Percentiles rank a stretch among this genome's conserved stretches.
phyloP scores from a whole-genome alignment of 352 stramenopile species.

The Globisporangium solare region DNA sequence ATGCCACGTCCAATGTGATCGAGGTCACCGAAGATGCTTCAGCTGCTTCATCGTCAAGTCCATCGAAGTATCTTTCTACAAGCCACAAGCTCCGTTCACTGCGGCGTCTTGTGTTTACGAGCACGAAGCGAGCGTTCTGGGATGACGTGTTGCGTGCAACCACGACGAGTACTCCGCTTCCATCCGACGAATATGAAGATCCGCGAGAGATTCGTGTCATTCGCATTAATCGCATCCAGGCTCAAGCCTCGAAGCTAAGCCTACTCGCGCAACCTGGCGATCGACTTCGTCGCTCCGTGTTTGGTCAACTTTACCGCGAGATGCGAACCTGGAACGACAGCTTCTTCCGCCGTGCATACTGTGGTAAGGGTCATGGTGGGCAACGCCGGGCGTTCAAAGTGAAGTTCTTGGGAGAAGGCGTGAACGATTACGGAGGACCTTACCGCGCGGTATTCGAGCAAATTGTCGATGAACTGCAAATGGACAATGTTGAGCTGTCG shows the following conservation, averaged over 20 bases:
- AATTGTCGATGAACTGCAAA: slow-evolving; percentile 93
- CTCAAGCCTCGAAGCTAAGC: slow-evolving; percentile 84
- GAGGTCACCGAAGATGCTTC: slow-evolving; percentile 30
- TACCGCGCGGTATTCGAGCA: slow-evolving; percentile 98
- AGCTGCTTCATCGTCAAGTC: not conserved
- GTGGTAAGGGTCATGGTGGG: slow-evolving; percentile 95
- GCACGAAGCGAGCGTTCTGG: slow-evolving; percentile 93
- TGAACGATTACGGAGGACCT: slow-evolving; percentile 98
- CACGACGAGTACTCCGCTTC: slow-evolving; percentile 94
- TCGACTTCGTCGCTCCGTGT: slow-evolving; percentile 91
- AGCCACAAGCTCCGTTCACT: slow-evolving; percentile 71
- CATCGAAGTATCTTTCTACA: slow-evolving; percentile 40
- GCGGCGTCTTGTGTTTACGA: slow-evolving; percentile 85
- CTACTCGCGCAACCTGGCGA: slow-evolving; percentile 84
- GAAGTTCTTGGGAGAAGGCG: slow-evolving; percentile 98
- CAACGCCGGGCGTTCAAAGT: slow-evolving; percentile 99
- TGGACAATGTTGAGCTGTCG: slow-evolving; percentile 83
- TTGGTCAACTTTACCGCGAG: slow-evolving; percentile 97
- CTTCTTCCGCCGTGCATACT: slow-evolving; percentile 94
- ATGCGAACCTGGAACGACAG: slow-evolving; percentile 93
- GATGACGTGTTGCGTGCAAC: slow-evolving; percentile 92
- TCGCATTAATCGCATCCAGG: slow-evolving; percentile 96
- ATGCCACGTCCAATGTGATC: slow-evolving; percentile 28
- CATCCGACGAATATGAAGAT: slow-evolving; percentile 98
- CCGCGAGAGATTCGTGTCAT: slow-evolving; percentile 97